Percentiles rank a stretch among this genome's conserved stretches.
phyloP scores from a whole-genome alignment of 371 early-diverging fungal genomes.

The Polyrhizophydium stewartii region DNA sequence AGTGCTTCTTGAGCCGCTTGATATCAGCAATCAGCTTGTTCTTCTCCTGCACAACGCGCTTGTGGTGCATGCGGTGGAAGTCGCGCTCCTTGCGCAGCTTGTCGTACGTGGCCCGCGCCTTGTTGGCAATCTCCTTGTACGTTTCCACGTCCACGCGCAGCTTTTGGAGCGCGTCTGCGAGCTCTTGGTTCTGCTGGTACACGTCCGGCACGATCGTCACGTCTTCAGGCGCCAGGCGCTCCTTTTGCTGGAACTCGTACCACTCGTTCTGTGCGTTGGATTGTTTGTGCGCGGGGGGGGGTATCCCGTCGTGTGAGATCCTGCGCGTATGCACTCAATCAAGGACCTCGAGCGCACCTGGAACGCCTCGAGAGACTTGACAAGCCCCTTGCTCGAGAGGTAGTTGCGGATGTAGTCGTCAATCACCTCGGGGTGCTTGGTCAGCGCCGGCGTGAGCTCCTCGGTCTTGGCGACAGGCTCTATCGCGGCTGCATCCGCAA shows the following conservation, averaged over 20 bases:
- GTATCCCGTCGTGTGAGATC: no score
- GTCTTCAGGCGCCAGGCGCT: slow-evolving; percentile 34
- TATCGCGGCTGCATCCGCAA: slow-evolving; percentile 1
- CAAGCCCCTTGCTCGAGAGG: slow-evolving; percentile 40
- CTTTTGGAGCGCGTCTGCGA: slow-evolving; percentile 40
- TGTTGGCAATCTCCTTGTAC: slow-evolving; percentile 47
- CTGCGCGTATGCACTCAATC: neutral
- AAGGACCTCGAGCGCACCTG: slow-evolving; percentile 25
- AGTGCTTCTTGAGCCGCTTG: slow-evolving; percentile 43
- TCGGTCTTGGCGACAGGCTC: slow-evolving; percentile 12
- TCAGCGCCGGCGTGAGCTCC: slow-evolving; percentile 22
- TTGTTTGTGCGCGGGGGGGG: neutral
- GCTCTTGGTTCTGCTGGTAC: slow-evolving; percentile 40
- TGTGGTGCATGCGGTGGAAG: slow-evolving; percentile 55
- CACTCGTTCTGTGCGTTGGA: slow-evolving; percentile 41
- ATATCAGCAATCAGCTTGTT: slow-evolving; percentile 37
- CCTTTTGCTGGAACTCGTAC: slow-evolving; percentile 46
- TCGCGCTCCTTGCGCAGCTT: slow-evolving; percentile 49
- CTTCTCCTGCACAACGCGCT: slow-evolving; percentile 53
- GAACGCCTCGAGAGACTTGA: slow-evolving; percentile 48
- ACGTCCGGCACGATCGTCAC: slow-evolving; percentile 43
- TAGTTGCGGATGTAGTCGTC: slow-evolving; percentile 53
- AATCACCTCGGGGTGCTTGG: slow-evolving; percentile 46
- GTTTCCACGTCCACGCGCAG: slow-evolving; percentile 41
- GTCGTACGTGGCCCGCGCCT: slow-evolving; percentile 46